Percentiles rank a stretch among this genome's conserved stretches.
phyloP scores from a whole-genome alignment of 345 rosid genomes.

The Murraya koenigii region DNA sequence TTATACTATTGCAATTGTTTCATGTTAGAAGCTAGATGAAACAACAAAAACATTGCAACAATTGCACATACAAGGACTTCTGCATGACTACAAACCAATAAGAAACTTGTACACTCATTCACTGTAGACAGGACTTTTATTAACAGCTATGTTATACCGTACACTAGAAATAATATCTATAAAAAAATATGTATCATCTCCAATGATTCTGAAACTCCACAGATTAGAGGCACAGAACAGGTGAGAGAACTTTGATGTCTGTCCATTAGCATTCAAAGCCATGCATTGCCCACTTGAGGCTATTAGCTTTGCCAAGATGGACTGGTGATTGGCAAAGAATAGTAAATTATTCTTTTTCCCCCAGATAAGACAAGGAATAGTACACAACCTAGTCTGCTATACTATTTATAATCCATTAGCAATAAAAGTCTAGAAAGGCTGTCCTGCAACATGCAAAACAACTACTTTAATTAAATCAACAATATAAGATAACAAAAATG shows the following conservation, averaged over 20 bases:
- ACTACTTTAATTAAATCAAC: background rate
- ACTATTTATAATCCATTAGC: background rate
- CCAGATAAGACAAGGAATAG: too few species aligned
- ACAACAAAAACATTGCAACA: background rate
- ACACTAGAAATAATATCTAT: background rate
- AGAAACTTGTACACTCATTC: background rate
- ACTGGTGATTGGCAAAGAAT: slow-evolving; percentile 8
- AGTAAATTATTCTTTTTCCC: background rate
- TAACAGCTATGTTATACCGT: background rate
- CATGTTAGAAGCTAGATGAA: background rate
- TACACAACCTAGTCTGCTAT: too few species aligned
- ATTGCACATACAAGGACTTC: background rate
- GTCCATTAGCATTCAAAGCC: slow-evolving; percentile 57
- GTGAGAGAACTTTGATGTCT: slow-evolving; percentile 15
- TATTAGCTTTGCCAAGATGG: slow-evolving; percentile 70
- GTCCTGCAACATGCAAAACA: background rate
- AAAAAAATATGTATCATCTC: slow-evolving; percentile 10
- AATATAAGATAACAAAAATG: background rate
- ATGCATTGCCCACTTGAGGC: slow-evolving; percentile 28
- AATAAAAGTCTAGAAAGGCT: background rate
- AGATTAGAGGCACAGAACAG: slow-evolving; percentile 17
- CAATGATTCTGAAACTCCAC: slow-evolving; percentile 24
- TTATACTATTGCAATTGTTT: background rate
- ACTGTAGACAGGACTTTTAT: background rate
- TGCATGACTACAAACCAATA: background rate